Evolutionary conservation across 2,329 filamentous ascomycete species (phyloP).

Genomic region (Microascus cirrosus): DNA sequence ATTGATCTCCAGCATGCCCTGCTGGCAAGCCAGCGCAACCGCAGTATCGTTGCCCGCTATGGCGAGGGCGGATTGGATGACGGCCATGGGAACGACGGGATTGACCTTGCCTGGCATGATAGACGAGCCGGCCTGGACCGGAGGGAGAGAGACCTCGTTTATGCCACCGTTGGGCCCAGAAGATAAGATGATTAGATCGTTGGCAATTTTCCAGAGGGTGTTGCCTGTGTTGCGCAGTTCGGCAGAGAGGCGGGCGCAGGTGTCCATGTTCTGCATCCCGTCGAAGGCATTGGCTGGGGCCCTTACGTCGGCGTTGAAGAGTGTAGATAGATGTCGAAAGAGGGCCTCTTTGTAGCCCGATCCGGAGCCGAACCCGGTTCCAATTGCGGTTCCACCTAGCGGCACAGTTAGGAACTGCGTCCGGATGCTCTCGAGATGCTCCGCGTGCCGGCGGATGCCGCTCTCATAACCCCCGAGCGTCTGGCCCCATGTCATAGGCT

Average conservation of each 20-base stretch:
- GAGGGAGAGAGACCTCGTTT: constrained; percentile 1
- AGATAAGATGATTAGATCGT: constrained; percentile 1
- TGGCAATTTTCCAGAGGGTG: constrained; percentile 4
- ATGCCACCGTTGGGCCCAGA: constrained; percentile 3
- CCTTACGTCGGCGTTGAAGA: not conserved
- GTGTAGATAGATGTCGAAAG: no score
- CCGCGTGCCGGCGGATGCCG: no score
- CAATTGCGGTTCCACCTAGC: no score
- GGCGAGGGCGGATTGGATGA: constrained; percentile 1
- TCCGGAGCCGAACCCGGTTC: no score
- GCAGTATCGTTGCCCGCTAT: constrained; percentile 3
- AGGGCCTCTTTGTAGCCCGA: no score
- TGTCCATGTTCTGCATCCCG: constrained; percentile 5
- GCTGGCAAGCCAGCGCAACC: constrained; percentile 1
- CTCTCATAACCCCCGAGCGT: no score
- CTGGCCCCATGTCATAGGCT: no score
- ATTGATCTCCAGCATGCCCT: constrained; percentile 5
- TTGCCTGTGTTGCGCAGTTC: constrained; percentile 3
- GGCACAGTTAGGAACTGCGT: no score
- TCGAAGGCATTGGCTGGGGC: not conserved
- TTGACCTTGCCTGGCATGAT: constrained; percentile 6
- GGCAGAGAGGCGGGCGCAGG: constrained; percentile 2
- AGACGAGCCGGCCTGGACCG: constrained; percentile 4
- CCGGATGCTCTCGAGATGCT: no score
- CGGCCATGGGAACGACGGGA: constrained; percentile 3